These are phyloP conservation scores for Exophiala sideris DNA, from an alignment of 2,329 filamentous ascomycete genomes.

Conservation along the genomic window DNA sequence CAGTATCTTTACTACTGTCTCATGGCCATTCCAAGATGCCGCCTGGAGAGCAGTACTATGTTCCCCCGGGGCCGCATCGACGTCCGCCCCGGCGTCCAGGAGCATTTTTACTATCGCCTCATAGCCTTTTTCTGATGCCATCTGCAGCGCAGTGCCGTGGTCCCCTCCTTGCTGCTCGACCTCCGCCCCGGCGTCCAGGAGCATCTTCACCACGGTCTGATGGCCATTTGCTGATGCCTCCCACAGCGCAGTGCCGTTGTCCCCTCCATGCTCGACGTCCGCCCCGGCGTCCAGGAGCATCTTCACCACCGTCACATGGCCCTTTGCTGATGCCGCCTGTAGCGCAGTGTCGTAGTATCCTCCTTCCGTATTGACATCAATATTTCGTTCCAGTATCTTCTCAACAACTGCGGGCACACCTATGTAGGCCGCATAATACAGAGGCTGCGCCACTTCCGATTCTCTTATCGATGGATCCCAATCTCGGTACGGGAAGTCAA, in stretches of 20 bases:
- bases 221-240: constrained; percentile 1
- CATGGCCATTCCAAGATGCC: too few relatives aligned
- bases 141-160: too few relatives aligned
- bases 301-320: constrained; percentile 11
- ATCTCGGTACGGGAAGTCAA: neutral
- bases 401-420: constrained; percentile 6
- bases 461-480: too few relatives aligned
- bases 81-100: constrained; percentile 13
- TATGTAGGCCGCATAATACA: constrained; percentile 10
- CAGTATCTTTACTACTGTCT: too few relatives aligned
- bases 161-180: too few relatives aligned
- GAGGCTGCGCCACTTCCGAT: too few relatives aligned
- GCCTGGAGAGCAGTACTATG: too few relatives aligned
- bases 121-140: neutral
- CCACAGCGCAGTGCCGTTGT: too few relatives aligned
- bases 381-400: neutral
- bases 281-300: constrained; percentile 18
- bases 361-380: constrained; percentile 18
- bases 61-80: too few relatives aligned
- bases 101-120: constrained; percentile 13
- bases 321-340: constrained; percentile 18
- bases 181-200: constrained; percentile 15
- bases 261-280: too few relatives aligned
- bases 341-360: constrained; percentile 13
- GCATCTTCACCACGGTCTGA: constrained; percentile 12